These are phyloP conservation scores for Saccharomycopsis schoenii DNA, from an alignment of 805 yeast species.

Conservation along the genomic window DNA sequence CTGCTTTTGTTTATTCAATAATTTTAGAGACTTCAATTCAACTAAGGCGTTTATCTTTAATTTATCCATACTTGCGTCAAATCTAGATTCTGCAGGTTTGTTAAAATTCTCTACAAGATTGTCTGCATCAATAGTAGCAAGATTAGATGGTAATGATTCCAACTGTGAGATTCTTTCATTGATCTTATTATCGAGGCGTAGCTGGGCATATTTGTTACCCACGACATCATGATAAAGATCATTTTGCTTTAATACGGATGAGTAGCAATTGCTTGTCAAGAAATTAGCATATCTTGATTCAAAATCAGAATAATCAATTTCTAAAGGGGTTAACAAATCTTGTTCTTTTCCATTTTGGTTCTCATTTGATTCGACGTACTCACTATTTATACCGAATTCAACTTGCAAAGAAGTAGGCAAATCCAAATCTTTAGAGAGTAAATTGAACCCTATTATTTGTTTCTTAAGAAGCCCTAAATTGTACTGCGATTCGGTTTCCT, in stretches of 20 bases:
- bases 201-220: constrained; percentile 45
- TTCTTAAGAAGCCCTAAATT: constrained; percentile 40
- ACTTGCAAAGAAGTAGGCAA: constrained; percentile 44
- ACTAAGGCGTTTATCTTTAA: constrained; percentile 56
- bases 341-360: not conserved
- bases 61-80: constrained; percentile 39
- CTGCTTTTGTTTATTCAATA: constrained; percentile 61
- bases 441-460: constrained; percentile 55
- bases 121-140: constrained; percentile 50
- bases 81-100: constrained; percentile 24
- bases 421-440: constrained; percentile 55
- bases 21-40: constrained; percentile 58
- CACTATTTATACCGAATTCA: constrained; percentile 22
- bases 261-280: constrained; percentile 8
- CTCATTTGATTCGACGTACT: constrained; percentile 1
- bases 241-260: constrained; percentile 1
- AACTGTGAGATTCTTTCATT: constrained; percentile 48
- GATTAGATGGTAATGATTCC: constrained; percentile 57
- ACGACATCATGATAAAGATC: constrained; percentile 23
- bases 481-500: constrained; percentile 24
- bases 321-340: constrained; percentile 20
- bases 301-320: constrained; percentile 16
- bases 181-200: constrained; percentile 42
- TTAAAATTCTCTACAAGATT: constrained; percentile 28
- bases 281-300: constrained; percentile 15